Evolutionary conservation across 805 yeast genomes (phyloP).

Genomic region (Wickerhamiella dianesei): DNA sequence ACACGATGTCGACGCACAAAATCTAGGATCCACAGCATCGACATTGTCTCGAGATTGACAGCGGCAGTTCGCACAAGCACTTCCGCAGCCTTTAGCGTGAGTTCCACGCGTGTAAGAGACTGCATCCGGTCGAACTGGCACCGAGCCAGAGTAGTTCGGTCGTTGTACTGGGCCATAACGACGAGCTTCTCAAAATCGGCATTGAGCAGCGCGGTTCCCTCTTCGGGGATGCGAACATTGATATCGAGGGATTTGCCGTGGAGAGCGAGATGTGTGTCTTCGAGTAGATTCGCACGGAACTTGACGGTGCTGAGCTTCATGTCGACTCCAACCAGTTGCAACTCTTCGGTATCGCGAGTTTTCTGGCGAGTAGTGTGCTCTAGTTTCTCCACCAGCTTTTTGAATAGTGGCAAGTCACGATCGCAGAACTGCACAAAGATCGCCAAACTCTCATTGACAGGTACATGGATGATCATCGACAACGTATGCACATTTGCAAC

Average conservation of each 20-base stretch:
- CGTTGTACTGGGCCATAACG: neutral
- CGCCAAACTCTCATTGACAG: slow-evolving; percentile 6
- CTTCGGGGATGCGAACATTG: slow-evolving; percentile 1
- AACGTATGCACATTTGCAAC: slow-evolving; percentile 9
- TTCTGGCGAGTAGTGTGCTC: neutral
- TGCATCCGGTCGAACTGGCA: slow-evolving; percentile 3
- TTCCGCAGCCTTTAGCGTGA: slow-evolving; percentile 4
- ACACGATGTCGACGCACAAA: slow-evolving; percentile 7
- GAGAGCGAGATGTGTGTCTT: slow-evolving; percentile 10
- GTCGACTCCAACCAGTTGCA: slow-evolving; percentile 2
- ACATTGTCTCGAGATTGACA: slow-evolving; percentile 15
- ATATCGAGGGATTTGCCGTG: slow-evolving; percentile 6
- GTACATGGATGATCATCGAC: slow-evolving; percentile 12
- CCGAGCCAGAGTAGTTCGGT: slow-evolving; percentile 1
- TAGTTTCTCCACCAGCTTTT: neutral
- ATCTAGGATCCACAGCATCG: slow-evolving; percentile 16
- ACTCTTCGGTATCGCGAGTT: neutral
- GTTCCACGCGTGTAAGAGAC: slow-evolving; percentile 7
- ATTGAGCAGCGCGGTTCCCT: neutral
- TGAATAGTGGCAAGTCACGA: slow-evolving; percentile 8
- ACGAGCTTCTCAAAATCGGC: slow-evolving; percentile 2
- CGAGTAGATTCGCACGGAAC: slow-evolving; percentile 8
- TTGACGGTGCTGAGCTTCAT: slow-evolving; percentile 6
- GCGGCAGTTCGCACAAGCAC: slow-evolving; percentile 4
- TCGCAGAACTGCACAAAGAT: slow-evolving; percentile 8